Conservation (phyloP, 306 rosid species). For the Dryas octopetala region DNA sequence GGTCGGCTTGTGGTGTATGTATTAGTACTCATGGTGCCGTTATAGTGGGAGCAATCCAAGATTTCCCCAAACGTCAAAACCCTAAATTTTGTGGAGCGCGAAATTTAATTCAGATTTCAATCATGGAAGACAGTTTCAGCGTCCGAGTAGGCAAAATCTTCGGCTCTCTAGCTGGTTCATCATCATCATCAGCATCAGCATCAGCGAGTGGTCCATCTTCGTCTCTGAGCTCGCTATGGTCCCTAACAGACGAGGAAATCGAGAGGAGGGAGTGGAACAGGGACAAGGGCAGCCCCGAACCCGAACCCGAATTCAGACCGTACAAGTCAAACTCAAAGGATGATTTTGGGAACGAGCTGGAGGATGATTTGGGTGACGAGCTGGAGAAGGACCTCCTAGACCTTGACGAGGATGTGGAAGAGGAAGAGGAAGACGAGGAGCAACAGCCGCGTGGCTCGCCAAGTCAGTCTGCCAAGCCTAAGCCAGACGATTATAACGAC, state of each 20-base stretch:
- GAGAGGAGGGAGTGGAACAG: constrained; percentile 43
- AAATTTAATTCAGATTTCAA: background rate
- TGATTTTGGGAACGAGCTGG: background rate
- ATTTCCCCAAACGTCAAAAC: background rate
- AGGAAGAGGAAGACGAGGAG: constrained; percentile 18
- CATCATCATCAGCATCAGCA: constrained; percentile 24
- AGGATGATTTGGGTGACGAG: constrained; percentile 22
- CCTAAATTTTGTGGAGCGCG: background rate
- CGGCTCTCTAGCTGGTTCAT: constrained; percentile 34
- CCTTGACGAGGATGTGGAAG: constrained; percentile 42
- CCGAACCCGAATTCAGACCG: constrained; percentile 25
- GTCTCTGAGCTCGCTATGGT: constrained; percentile 61
- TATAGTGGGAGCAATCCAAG: background rate
- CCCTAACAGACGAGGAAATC: constrained; percentile 75
- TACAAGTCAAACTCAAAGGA: background rate
- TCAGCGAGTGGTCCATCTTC: constrained; percentile 17
- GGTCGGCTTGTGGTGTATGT: background rate
- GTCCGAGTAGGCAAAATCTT: constrained; percentile 54
- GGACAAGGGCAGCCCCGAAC: constrained; percentile 39
- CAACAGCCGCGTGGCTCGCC: constrained; percentile 11
- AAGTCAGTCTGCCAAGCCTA: constrained; percentile 15
- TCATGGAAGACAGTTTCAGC: constrained; percentile 62
- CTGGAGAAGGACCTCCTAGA: constrained; percentile 55
- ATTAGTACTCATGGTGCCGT: background rate
- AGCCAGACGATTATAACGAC: constrained; percentile 69